Conservation (phyloP, 2,329 filamentous ascomycete species). For the Thielaviopsis ethacetica region DNA sequence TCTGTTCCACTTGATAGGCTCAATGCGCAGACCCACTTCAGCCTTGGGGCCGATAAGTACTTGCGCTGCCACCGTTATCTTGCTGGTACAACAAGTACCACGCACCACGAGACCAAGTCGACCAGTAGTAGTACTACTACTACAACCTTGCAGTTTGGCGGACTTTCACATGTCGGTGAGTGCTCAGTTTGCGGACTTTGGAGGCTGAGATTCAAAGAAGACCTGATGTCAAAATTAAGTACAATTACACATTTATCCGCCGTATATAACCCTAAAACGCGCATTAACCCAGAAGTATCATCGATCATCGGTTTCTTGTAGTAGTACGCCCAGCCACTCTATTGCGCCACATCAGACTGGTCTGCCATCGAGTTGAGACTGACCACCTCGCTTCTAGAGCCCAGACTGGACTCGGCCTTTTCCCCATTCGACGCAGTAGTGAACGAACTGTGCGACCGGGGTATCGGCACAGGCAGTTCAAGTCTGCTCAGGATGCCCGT, state of each 20-base stretch:
- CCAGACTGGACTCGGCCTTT: slow-evolving; percentile 17
- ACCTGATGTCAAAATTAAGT: neutral
- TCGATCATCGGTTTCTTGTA: too few species aligned
- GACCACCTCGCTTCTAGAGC: slow-evolving; percentile 5
- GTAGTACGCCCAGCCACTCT: neutral
- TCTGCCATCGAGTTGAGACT: slow-evolving; percentile 5
- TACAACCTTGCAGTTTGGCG: too few species aligned
- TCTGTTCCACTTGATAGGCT: neutral
- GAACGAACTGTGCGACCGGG: slow-evolving; percentile 1
- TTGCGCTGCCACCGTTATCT: too few species aligned
- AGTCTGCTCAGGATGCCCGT: slow-evolving; percentile 9
- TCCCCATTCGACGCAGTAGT: slow-evolving; percentile 5
- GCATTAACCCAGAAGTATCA: neutral
- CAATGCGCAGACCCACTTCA: slow-evolving; percentile 4
- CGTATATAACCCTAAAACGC: neutral
- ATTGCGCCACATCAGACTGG: neutral
- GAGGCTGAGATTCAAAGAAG: neutral
- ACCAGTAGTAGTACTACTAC: too few species aligned
- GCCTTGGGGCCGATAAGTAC: neutral
- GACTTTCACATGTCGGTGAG: neutral
- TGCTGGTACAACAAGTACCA: too few species aligned
- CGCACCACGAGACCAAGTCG: neutral
- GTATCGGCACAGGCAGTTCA: slow-evolving; percentile 4
- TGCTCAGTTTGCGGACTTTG: neutral
- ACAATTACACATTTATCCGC: neutral